These are phyloP conservation scores for Kappamyces sp. DNA, from an alignment of 192 early-diverging fungal genomes.

Conservation along the genomic window DNA sequence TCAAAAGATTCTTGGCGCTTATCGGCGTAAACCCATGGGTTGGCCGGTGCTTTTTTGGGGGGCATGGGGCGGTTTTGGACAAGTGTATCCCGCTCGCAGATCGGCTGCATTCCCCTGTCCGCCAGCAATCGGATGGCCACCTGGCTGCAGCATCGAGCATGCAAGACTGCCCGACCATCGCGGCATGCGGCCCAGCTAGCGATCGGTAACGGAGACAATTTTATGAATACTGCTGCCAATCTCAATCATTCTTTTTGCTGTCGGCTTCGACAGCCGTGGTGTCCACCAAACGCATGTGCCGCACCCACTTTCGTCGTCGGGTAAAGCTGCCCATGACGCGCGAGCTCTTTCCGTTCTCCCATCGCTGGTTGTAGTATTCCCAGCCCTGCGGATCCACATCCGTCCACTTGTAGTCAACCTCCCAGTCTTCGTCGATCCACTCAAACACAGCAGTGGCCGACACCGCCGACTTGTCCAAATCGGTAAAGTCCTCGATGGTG, in stretches of 20 bases:
- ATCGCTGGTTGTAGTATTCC: conserved; percentile 65
- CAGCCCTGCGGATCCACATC: conserved; percentile 47
- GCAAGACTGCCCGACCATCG: too few relatives aligned
- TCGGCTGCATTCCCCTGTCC: too few relatives aligned
- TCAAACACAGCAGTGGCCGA: conserved; percentile 26
- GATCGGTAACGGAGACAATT: too few relatives aligned
- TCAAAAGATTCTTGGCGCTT: conserved; percentile 1
- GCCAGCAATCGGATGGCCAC: too few relatives aligned
- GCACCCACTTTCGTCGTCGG: conserved; percentile 59
- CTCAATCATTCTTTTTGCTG: too few relatives aligned
- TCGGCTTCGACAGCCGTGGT: conserved; percentile 8
- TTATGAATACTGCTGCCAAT: too few relatives aligned
- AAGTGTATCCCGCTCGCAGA: too few relatives aligned
- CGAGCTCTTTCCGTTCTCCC: conserved; percentile 45
- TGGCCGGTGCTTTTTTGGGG: too few relatives aligned
- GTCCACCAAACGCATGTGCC: conserved; percentile 30
- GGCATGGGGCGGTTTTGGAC: too few relatives aligned
- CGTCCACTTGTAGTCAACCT: conserved; percentile 43
- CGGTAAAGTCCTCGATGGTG: conserved; percentile 4
- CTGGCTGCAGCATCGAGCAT: too few relatives aligned
- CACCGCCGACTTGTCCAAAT: conserved; percentile 21
- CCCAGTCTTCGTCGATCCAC: conserved; percentile 57
- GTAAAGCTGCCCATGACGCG: conserved; percentile 50
- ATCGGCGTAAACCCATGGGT: not conserved
- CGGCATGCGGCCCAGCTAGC: too few relatives aligned